Percentiles rank a stretch among this genome's conserved stretches.
Conservation (phyloP, 1,284 basidiomycete genomes). For the Moesziomyces parantarcticus region DNA sequence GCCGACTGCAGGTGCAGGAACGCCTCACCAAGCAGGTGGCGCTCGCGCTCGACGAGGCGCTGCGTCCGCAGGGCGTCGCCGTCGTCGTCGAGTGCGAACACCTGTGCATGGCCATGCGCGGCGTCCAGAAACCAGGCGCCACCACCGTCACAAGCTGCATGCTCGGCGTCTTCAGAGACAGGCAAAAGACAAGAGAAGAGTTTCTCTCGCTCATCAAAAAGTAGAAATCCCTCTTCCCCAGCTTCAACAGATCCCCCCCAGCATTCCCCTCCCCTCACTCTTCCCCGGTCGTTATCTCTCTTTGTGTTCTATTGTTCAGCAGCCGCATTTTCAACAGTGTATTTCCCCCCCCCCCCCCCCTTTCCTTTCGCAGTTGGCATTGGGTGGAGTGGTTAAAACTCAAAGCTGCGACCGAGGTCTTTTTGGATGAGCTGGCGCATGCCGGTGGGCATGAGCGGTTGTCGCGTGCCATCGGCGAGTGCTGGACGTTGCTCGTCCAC, state of each 20-base stretch:
- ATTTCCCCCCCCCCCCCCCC: no score
- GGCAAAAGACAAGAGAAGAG: constrained; percentile 97
- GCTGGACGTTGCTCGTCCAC: constrained; percentile 15
- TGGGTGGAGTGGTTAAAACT: constrained; percentile 44
- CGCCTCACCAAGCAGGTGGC: constrained; percentile 97
- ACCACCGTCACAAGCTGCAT: constrained; percentile 98
- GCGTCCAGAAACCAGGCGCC: constrained; percentile 97
- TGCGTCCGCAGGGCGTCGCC: constrained; percentile 95
- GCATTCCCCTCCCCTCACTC: no score
- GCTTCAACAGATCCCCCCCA: constrained; percentile 6
- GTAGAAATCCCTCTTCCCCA: constrained; percentile 2
- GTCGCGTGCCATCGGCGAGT: background rate
- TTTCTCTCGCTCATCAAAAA: constrained; percentile 68
- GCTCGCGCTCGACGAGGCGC: constrained; percentile 94
- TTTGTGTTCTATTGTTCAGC: no score
- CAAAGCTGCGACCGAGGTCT: constrained; percentile 55
- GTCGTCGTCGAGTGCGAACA: constrained; percentile 84
- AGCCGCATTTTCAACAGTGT: no score
- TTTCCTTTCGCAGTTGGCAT: no score
- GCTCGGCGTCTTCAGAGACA: constrained; percentile 95
- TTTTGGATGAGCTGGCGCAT: constrained; percentile 58
- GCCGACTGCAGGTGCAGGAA: constrained; percentile 96
- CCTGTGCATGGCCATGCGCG: constrained; percentile 99
- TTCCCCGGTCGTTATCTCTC: no score
- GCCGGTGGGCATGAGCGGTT: constrained; percentile 56